Base-by-base conservation (phyloP, 306 rosid species). In the Erythrophleum fordii region DNA sequence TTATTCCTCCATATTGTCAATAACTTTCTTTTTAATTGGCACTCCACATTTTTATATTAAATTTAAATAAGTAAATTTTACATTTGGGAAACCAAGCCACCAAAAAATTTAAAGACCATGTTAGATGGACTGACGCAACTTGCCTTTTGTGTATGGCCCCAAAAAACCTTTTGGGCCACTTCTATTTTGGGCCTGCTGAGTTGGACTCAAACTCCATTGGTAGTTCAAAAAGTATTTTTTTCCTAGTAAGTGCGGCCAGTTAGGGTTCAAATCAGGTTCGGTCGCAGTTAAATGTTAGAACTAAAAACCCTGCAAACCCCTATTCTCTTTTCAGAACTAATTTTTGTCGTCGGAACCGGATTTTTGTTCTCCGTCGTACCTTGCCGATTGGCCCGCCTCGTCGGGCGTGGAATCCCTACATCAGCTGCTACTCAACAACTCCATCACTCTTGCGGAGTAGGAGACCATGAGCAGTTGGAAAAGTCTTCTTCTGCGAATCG, bases 401-500 rank as follows among this genome's bases (percentile, higher is more conserved):
- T 31, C 4, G 34, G 1, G 34, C 34, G 34, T 31, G 34, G 34
- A 31, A 31, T 31, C 34, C 4, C 2, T 23, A 3, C 23, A 70
- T 48, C 18, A 10, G 12, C 58, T 9, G 45, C 28, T 29, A 6
- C 60, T 34, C 34, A 72, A 26, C 26, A 17, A 17, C 61, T 2
- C 45, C 44, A 48, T 28, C 13, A 26, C 61, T 20, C 52, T 61
- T 13, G 25, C 10, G 22, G 28, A 62, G 55, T 13, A 73, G 53
- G 0, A 72, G 60, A 77, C 76, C 28, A 95, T 90, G 96, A 88
- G 88, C 87, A 83, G 91, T 64, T 95, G 98, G 99, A 92, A 82
- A 86, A 85, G 82, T 83, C 87, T 95, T 81, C 93, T 95, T 70
- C 93, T 93, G 3, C 97, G 99, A 85, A 92, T 95, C 76, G 99